A percentile compares a stretch with the other conserved stretches of the same genome.
These are phyloP conservation scores for Phaseolus lunatus DNA, from an alignment of 306 rosid genomes.

Conservation along the genomic window DNA sequence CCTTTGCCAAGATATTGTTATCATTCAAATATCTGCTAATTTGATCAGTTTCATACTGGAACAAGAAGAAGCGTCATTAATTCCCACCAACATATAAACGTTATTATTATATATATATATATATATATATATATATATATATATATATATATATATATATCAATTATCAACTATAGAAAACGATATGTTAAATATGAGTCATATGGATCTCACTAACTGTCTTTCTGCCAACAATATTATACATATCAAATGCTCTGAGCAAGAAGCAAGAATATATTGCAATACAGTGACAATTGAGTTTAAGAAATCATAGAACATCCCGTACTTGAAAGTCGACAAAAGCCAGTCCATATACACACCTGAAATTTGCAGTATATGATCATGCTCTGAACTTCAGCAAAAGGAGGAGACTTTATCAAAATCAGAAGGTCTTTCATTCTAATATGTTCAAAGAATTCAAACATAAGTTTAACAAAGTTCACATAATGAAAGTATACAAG, in stretches of 20 bases:
- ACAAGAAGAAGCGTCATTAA: slow-evolving; percentile 44
- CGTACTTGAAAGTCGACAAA: slow-evolving; percentile 33
- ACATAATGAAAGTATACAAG: slow-evolving; percentile 15
- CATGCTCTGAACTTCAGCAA: slow-evolving; percentile 74
- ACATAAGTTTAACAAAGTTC: slow-evolving; percentile 38
- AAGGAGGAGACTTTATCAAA: slow-evolving; percentile 80
- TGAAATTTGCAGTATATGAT: slow-evolving; percentile 95
- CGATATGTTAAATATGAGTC: slow-evolving; percentile 29
- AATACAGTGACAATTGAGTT: slow-evolving; percentile 10
- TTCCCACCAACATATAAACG: slow-evolving; percentile 6
- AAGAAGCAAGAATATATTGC: slow-evolving; percentile 30
- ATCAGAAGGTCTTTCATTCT: slow-evolving; percentile 84
- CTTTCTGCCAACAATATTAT: slow-evolving; percentile 28
- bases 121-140: too few relatives aligned
- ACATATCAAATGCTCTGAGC: slow-evolving; percentile 34
- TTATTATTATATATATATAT: too few relatives aligned
- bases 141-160: too few relatives aligned
- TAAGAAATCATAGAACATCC: slow-evolving; percentile 32
- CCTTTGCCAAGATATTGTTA: slow-evolving; percentile 81
- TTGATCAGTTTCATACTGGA: slow-evolving; percentile 82
- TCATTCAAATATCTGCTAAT: slow-evolving; percentile 79
- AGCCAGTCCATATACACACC: slow-evolving; percentile 56
- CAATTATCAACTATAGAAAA: slow-evolving; percentile 34
- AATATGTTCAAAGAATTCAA: slow-evolving; percentile 33
- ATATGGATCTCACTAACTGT: slow-evolving; percentile 20